These are phyloP conservation scores for Lactifluus echinatus DNA, from an alignment of 768 basidiomycete species.

Conservation along the genomic window DNA sequence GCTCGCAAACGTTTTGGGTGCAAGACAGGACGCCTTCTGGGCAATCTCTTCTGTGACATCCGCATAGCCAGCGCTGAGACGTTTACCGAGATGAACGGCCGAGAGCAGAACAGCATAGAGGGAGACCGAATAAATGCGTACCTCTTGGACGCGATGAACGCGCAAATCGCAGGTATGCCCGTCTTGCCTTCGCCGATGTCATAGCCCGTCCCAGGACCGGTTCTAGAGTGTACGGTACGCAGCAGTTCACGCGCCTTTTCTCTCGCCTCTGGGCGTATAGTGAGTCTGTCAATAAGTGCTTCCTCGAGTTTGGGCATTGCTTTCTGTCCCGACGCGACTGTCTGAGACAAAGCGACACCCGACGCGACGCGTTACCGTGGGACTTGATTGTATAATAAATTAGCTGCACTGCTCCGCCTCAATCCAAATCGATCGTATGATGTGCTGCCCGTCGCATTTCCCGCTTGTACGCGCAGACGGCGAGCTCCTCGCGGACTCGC, in stretches of 20 bases:
- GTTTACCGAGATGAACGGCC: not conserved
- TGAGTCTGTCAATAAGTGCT: conserved; percentile 13
- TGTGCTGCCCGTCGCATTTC: no score
- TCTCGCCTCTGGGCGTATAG: conserved; percentile 27
- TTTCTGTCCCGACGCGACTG: not conserved
- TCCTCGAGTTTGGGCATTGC: conserved; percentile 17
- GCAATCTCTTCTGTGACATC: conserved; percentile 27
- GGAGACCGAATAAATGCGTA: conserved; percentile 21
- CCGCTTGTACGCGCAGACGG: no score
- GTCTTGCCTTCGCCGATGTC: conserved; percentile 31
- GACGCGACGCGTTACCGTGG: conserved; percentile 6
- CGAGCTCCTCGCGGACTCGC: no score
- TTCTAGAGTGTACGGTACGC: conserved; percentile 33
- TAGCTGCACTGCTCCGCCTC: no score
- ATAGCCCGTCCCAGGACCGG: conserved; percentile 42
- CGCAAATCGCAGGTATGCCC: conserved; percentile 43
- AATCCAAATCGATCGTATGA: no score
- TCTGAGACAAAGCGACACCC: not conserved
- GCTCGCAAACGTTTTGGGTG: conserved; percentile 24
- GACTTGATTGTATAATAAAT: conserved; percentile 1
- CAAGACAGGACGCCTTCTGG: conserved; percentile 28
- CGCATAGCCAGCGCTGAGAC: conserved; percentile 24
- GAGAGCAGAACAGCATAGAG: not conserved
- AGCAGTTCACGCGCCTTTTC: conserved; percentile 29
- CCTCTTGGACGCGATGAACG: conserved; percentile 42